Percentiles rank a stretch among this genome's conserved stretches.
Conservation (phyloP, 2,329 filamentous ascomycete genomes). For the Trichoderma sp. region DNA sequence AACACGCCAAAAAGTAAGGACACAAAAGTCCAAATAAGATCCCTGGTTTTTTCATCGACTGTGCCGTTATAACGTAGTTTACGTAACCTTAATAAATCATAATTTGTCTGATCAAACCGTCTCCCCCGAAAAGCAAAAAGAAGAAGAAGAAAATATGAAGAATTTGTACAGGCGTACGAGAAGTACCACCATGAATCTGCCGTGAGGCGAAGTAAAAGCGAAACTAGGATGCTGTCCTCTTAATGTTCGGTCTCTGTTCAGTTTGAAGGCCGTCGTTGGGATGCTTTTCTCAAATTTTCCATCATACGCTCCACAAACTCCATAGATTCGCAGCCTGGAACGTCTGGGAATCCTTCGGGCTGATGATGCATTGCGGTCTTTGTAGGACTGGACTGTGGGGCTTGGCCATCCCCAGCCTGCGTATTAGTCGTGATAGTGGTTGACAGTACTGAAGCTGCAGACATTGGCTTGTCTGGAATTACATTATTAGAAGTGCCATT, state of each 20-base stretch:
- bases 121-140: background rate
- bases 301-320: conserved; percentile 54
- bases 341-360: conserved; percentile 41
- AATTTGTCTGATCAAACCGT: background rate
- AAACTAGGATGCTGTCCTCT: background rate
- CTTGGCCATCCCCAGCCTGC: background rate
- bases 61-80: background rate
- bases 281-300: conserved; percentile 47
- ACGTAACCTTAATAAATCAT: conserved; percentile 7
- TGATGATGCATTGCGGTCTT: background rate
- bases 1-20: background rate
- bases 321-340: conserved; percentile 45
- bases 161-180: background rate
- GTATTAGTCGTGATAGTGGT: background rate
- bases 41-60: background rate
- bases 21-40: background rate
- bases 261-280: conserved; percentile 23
- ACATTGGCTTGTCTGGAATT: background rate
- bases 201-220: background rate
- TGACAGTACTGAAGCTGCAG: background rate
- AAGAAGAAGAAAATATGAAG: background rate
- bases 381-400: background rate
- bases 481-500: background rate
- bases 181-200: background rate
- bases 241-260: background rate